These are phyloP conservation scores for Westerdykella sp. DNA, from an alignment of 2,329 filamentous ascomycete genomes.

Conservation along the genomic window DNA sequence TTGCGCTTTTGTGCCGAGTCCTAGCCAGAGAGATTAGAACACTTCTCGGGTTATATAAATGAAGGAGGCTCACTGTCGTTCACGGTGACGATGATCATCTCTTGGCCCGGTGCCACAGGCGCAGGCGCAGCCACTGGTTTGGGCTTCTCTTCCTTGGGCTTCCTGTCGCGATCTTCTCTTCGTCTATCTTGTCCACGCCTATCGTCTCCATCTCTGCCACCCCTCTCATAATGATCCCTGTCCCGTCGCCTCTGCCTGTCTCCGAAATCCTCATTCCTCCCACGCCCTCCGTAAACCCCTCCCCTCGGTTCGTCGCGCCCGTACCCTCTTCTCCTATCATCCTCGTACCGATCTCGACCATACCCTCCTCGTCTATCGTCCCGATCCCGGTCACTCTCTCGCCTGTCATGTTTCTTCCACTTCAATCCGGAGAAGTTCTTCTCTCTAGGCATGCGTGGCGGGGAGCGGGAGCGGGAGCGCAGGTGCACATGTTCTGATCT, in stretches of 20 bases:
- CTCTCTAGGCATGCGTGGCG: conserved; percentile 20
- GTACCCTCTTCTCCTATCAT: conserved; percentile 35
- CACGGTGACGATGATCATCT: conserved; percentile 90
- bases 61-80: conserved; percentile 61
- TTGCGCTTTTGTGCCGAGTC: conserved; percentile 85
- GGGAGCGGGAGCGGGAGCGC: conserved; percentile 28
- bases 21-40: neutral
- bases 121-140: conserved; percentile 21
- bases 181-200: conserved; percentile 5
- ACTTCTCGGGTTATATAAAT: neutral
- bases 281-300: conserved; percentile 12
- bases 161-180: conserved; percentile 4
- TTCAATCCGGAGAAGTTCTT: conserved; percentile 50
- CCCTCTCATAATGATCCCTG: conserved; percentile 23
- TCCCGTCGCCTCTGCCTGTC: conserved; percentile 9
- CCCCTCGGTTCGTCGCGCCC: conserved; percentile 12
- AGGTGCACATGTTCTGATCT: conserved; percentile 25
- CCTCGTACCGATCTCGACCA: conserved; percentile 32
- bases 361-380: conserved; percentile 37
- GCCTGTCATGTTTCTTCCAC: conserved; percentile 46
- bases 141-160: conserved; percentile 26
- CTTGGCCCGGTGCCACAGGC: conserved; percentile 46
- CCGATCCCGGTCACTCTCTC: conserved; percentile 37
- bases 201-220: conserved; percentile 5
- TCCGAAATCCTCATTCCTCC: conserved; percentile 37